Evolutionary conservation across 2,329 filamentous ascomycete genomes (phyloP).

Genomic region (Phialocephala subalpina): DNA sequence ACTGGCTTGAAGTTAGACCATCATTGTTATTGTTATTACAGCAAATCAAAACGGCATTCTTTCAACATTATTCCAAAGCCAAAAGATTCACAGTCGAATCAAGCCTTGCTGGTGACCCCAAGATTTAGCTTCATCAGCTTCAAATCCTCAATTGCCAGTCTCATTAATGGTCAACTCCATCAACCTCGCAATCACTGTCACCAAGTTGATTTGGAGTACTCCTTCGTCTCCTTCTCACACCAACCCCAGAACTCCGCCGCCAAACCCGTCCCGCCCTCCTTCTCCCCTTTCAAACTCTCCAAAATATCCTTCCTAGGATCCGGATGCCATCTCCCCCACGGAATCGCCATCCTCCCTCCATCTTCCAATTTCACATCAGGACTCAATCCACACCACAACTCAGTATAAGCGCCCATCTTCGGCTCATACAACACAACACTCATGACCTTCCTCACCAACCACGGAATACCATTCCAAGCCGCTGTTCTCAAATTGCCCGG

Average conservation of each 20-base stretch:
- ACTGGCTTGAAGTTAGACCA: no score
- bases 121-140: no score
- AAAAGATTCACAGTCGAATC: no score
- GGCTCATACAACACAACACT: conserved; percentile 27
- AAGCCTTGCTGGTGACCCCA: no score
- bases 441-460: conserved; percentile 13
- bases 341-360: conserved; percentile 34
- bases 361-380: conserved; percentile 25
- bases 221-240: conserved; percentile 33
- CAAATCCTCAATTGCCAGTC: no score
- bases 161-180: no score
- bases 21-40: no score
- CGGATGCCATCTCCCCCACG: conserved; percentile 50
- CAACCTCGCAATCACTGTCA: neutral
- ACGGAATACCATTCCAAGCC: conserved; percentile 17
- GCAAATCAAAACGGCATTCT: no score
- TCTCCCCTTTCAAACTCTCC: conserved; percentile 24
- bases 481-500: conserved; percentile 31
- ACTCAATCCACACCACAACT: conserved; percentile 34
- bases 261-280: conserved; percentile 35
- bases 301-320: conserved; percentile 31
- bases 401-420: conserved; percentile 35
- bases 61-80: no score
- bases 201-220: neutral
- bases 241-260: conserved; percentile 36